Conservation (phyloP, 768 basidiomycete species). For the Termitomyces sp. region DNA sequence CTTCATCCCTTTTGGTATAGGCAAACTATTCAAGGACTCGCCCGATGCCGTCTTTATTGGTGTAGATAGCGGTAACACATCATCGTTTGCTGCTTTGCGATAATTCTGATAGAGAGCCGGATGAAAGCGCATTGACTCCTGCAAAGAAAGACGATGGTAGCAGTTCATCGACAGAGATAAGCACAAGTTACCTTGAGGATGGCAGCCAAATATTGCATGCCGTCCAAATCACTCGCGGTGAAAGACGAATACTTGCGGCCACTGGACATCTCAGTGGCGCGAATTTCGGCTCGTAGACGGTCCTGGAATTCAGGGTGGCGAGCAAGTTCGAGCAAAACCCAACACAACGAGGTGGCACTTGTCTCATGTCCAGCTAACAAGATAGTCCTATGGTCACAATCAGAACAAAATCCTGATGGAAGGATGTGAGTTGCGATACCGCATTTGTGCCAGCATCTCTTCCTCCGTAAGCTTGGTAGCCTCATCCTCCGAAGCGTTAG, state of each 20-base stretch:
- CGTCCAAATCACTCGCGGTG: slow-evolving; percentile 40
- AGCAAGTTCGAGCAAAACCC: slow-evolving; percentile 61
- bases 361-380: slow-evolving; percentile 55
- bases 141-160: neutral
- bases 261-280: slow-evolving; percentile 28
- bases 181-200: slow-evolving; percentile 35
- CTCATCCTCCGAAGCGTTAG: slow-evolving; percentile 35
- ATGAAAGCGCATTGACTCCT: slow-evolving; percentile 51
- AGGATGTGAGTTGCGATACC: slow-evolving; percentile 11
- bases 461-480: slow-evolving; percentile 29
- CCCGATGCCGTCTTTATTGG: slow-evolving; percentile 45
- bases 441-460: slow-evolving; percentile 36
- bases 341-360: slow-evolving; percentile 50
- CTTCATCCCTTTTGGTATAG: slow-evolving; percentile 45
- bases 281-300: slow-evolving; percentile 56
- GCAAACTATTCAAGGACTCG: slow-evolving; percentile 33
- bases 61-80: slow-evolving; percentile 52
- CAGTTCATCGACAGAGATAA: neutral
- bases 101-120: slow-evolving; percentile 49
- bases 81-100: slow-evolving; percentile 45
- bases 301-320: slow-evolving; percentile 51
- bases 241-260: slow-evolving; percentile 35
- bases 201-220: slow-evolving; percentile 43
- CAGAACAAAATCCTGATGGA: neutral
- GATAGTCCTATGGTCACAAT: slow-evolving; percentile 28